phyloP scores from a whole-genome alignment of 176 grass and related monocot species.

The Typha latifolia region DNA sequence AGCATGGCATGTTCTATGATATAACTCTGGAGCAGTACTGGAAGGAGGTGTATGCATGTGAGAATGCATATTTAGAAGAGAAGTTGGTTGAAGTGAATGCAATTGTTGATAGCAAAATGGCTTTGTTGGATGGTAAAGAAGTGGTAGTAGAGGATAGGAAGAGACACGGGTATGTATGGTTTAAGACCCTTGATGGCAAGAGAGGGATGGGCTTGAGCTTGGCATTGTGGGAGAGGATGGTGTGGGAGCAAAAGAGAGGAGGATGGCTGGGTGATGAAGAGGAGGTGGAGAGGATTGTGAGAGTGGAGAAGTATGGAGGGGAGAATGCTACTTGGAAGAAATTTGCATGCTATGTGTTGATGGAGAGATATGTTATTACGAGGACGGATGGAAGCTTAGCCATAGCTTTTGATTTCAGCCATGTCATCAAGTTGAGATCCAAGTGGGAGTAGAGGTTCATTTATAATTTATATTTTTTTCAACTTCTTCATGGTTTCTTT shows the following conservation, averaged over 20 bases:
- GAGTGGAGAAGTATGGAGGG: not conserved
- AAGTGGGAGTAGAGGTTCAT: not conserved
- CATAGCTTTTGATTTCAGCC: slow-evolving; percentile 27
- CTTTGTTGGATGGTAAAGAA: slow-evolving; percentile 13
- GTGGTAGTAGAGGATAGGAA: slow-evolving; percentile 5
- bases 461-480: too few species aligned
- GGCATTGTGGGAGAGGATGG: slow-evolving; percentile 40
- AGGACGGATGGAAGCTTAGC: slow-evolving; percentile 24
- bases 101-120: not conserved
- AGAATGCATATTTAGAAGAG: not conserved
- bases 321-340: slow-evolving; percentile 1
- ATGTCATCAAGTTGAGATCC: slow-evolving; percentile 17
- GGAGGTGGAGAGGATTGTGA: not conserved
- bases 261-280: slow-evolving; percentile 27
- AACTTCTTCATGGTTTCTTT: not conserved
- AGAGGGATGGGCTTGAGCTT: slow-evolving; percentile 14
- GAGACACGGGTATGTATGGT: not conserved
- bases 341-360: slow-evolving; percentile 13
- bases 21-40: slow-evolving; percentile 7
- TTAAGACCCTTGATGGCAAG: not conserved
- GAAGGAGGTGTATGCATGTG: slow-evolving; percentile 12
- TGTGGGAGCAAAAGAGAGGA: slow-evolving; percentile 22
- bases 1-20: slow-evolving; percentile 4
- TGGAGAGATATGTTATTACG: slow-evolving; percentile 36
- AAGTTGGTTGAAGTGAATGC: slow-evolving; percentile 1